Evolutionary conservation across 768 basidiomycete species (phyloP).

Genomic region (Dictyophora rubrovolvata): DNA sequence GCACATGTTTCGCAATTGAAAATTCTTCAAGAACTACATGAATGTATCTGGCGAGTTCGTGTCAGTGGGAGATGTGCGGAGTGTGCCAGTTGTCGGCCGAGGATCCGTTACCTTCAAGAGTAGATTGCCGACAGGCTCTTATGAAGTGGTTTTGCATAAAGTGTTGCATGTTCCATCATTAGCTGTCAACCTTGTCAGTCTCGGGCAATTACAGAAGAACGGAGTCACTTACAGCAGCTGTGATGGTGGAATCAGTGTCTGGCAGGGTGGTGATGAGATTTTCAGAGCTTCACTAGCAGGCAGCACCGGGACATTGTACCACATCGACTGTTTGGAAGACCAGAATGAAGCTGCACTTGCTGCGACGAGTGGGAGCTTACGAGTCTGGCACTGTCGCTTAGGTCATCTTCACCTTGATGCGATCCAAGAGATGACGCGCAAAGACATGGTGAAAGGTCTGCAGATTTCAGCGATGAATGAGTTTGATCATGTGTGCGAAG

Average conservation of each 20-base stretch:
- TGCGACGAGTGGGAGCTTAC: no score
- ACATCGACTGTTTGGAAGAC: constrained; percentile 1
- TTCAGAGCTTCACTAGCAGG: not conserved
- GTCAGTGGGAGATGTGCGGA: constrained; percentile 13
- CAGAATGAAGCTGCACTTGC: no score
- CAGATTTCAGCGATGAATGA: no score
- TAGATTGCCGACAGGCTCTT: constrained; percentile 4
- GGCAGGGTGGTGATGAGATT: not conserved
- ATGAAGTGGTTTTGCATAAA: constrained; percentile 8
- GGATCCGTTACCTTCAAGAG: constrained; percentile 15
- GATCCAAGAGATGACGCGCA: no score
- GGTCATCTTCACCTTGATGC: no score
- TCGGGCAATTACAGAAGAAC: constrained; percentile 7
- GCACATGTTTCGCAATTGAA: constrained; percentile 13
- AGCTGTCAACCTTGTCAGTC: no score
- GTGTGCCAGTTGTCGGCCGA: constrained; percentile 5
- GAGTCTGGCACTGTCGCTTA: no score
- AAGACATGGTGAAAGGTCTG: no score
- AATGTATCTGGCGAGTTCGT: not conserved
- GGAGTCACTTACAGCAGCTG: constrained; percentile 8
- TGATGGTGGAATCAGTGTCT: not conserved
- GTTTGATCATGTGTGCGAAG: no score
- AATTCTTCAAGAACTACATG: constrained; percentile 10
- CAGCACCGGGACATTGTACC: constrained; percentile 7
- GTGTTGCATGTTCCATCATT: constrained; percentile 14